Evolutionary conservation across 257 asterid species (phyloP), one percentile per base, ranked within the genome.

Genomic region (Fraxinus anomala): DNA sequence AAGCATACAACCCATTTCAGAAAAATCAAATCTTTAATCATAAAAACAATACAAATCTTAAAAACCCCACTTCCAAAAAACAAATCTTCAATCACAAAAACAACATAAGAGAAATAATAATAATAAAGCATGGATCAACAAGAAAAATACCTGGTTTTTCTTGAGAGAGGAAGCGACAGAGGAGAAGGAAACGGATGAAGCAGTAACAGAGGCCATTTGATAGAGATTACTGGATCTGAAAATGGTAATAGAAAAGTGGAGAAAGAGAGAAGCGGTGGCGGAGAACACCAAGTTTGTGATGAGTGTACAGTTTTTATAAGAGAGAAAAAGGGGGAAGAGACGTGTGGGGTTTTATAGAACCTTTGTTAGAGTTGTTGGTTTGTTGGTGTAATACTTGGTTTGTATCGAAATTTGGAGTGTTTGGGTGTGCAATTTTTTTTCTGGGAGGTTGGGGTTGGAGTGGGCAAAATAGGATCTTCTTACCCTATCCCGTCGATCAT

Each of bases 171-270:
- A 31, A 24, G 68, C 31, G 69, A 73, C 4, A 17, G 77, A 49
- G 1, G 63, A 11, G 47, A 51, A 28, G 28, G 69, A 73, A 73
- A 36, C 14, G 8, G 77, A 73, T 21, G 68, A 73, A 47, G 68
- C 77, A 6, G 30, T 28, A 49, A 51, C 47, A 33, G 77, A 6
- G 14, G 77, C 77, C 77, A 73, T 73, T 73, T 26, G 63, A 34
- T 37, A 37, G 26, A 21, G 39, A 73, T 4, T n/a, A 54, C 56
- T 61, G 47, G 77, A 70, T 70, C 74, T 70, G 34, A 70, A 40
- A 36, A 26, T 63, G 33, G 51, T 1, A 34, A 34, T n/a, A 23
- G 30, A n/a, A 23, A 70, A 9, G 6, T 2, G 49, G 3, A 24
- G 24, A 21, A 30, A 30, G 68, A 70, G 74, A 72, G 24, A 72